Conservation (phyloP, 768 basidiomycete genomes). For the Agaricus subrufescens region DNA sequence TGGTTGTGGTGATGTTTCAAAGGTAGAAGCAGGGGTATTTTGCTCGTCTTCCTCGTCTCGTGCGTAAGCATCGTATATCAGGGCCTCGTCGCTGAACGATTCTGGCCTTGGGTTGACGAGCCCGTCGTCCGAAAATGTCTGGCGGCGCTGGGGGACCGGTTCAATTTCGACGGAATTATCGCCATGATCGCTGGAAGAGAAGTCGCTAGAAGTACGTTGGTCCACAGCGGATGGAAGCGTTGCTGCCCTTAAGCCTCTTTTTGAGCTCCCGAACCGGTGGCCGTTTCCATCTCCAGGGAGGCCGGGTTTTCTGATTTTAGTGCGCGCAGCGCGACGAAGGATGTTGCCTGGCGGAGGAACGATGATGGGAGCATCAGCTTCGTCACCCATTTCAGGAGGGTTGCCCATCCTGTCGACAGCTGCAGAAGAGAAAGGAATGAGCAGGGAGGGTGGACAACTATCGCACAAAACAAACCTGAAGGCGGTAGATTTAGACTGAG, state of each 20-base stretch:
- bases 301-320: conserved; percentile 88
- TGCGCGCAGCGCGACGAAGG: conserved; percentile 86
- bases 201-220: conserved; percentile 62
- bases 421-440: conserved; percentile 24
- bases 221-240: conserved; percentile 28
- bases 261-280: conserved; percentile 68
- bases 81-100: conserved; percentile 75
- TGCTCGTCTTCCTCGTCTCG: conserved; percentile 49
- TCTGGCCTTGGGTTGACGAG: conserved; percentile 46
- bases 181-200: conserved; percentile 68
- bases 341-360: conserved; percentile 85
- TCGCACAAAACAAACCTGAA: conserved; percentile 57
- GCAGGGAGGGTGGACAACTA: conserved; percentile 5
- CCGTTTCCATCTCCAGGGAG: conserved; percentile 74
- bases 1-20: conserved; percentile 27
- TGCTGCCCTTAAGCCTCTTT: conserved; percentile 30
- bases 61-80: conserved; percentile 83
- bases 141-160: conserved; percentile 25
- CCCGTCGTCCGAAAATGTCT: conserved; percentile 46
- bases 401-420: conserved; percentile 67
- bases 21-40: conserved; percentile 20
- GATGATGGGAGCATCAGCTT: conserved; percentile 88
- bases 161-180: conserved; percentile 35
- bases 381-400: conserved; percentile 65
- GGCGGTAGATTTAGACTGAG: conserved; percentile 84